Evolutionary conservation across 192 early-diverging fungal species (phyloP), one percentile per base, ranked within the genome.

Genomic region (Linnemannia hyalina): DNA sequence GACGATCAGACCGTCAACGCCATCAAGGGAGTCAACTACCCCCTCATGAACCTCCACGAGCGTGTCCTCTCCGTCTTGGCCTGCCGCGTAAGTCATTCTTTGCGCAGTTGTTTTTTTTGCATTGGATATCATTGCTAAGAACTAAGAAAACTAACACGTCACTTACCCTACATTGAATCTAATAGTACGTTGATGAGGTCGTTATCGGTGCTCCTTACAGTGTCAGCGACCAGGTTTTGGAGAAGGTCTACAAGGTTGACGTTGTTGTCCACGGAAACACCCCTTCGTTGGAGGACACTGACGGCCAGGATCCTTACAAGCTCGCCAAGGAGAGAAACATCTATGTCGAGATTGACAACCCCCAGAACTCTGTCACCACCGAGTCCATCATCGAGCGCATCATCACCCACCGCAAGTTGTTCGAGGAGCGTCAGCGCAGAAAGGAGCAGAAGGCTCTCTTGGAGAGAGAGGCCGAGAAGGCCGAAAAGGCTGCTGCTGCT

Each of bases 31-130:
- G 90, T 93, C 74, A 97, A 96, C 82, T 97, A 95, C 89, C 97
- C 98, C 2, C 91, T 99, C 68, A 97, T 99, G 97, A 98, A 97
- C 89, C 89, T 98, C 65, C 94, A 98, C 89, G 98, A 99, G 91
- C 94, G 98, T 57, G 97, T 95, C 54, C 90, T 99, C 49, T 95
- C 96, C 83, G 98, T 96, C n/a, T 89, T 99, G 68, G 93, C 95
- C 76, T 99, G 98, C 82, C 90, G 95, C n/a, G 95, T 96, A 92
- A 92, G 91, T 90, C 1, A 42, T 80, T 46, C 16, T 46, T 55
- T 54, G 23, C 35, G 7, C 54, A 38, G 22, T 6, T 52, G 36
- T 18, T 29, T 36, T 5, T n/a, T 44, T 47, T 26, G 6, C 23
- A 36, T 36, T 15, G 23, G 3, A 38, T 20, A 18, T 23, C 41